Percentiles rank a stretch among this genome's conserved stretches.
Conservation (phyloP, 495 filamentous ascomycete genomes). For the Chlorociboria aeruginascens region DNA sequence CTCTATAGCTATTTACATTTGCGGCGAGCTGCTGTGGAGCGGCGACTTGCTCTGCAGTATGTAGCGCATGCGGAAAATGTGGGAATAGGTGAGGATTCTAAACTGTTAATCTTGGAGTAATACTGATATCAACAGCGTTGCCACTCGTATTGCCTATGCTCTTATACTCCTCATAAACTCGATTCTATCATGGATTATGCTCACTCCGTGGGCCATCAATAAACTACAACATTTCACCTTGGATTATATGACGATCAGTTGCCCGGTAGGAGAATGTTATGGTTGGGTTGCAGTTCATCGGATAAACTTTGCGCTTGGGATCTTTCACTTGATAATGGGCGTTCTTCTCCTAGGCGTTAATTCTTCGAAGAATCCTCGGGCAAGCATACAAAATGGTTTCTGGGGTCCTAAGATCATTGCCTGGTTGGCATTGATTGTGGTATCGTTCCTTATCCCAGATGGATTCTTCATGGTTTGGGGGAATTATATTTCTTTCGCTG, state of each 20-base stretch:
- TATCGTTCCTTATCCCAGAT: conserved; percentile 93
- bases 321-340: conserved; percentile 83
- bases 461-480: conserved; percentile 92
- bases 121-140: conserved; percentile 50
- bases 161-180: conserved; percentile 93
- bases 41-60: conserved; percentile 88
- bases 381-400: conserved; percentile 85
- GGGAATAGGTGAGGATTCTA: conserved; percentile 63
- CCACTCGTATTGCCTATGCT: conserved; percentile 94
- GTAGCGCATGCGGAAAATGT: conserved; percentile 90
- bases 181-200: conserved; percentile 96
- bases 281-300: conserved; percentile 94
- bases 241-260: conserved; percentile 89
- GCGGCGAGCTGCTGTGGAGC: conserved; percentile 86
- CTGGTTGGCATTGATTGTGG: conserved; percentile 76
- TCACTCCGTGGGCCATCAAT: conserved; percentile 96
- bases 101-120: neutral
- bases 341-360: conserved; percentile 76
- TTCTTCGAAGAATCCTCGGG: conserved; percentile 76
- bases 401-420: conserved; percentile 72
- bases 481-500: conserved; percentile 79
- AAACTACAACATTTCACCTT: conserved; percentile 84
- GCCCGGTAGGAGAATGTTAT: conserved; percentile 81
- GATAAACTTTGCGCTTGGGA: conserved; percentile 92
- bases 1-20: conserved; percentile 55